Evolutionary conservation across 2,329 filamentous ascomycete genomes (phyloP), one percentile per base, ranked within the genome.

Genomic region (Parascedosporium putredinis): DNA sequence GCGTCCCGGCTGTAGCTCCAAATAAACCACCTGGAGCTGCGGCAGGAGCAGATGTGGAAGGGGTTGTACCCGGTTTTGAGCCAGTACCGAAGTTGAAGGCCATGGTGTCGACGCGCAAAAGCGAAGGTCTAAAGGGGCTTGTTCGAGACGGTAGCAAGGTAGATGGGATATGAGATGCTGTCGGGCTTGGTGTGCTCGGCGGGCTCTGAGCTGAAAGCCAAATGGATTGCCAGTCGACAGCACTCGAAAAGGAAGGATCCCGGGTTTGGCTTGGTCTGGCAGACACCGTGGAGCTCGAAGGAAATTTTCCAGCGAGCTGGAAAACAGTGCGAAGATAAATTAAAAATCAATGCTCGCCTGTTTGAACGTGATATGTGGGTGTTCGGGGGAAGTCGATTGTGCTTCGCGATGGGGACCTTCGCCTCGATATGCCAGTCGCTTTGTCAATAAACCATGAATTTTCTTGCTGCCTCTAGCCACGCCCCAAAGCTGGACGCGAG

Each of bases 1-100:
- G 56, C 2, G 47, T 33, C 5, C 47, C 47, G 2, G 31, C 42
- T 22, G 56, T 59, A 51, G 54, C 54, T 42, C 69, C 70, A 56
- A 76, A 75, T 7, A 74, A 55, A 18, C 62, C 57, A 12, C 65
- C 65, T 5, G 65, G 57, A 45, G 72, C 65, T 18, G 68, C 61
- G 36, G 64, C 62, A 12, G 68, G 59, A n/a, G 64, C 49, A 54
- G 58, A 61, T 46, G 50, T 54, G 45, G 54, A 49, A 34, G 53
- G 47, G 23, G 55, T 51, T 23, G 56, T 45, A 29, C n/a, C n/a
- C n/a, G 56, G 53, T 25, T 55, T 56, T 8, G 56, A 51, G 45
- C 52, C 51, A 66, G 59, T 56, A 53, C 62, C 60, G 56, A 72
- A 70, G 51, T 29, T 64, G 61, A 71, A 70, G 33, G 65, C 60